phyloP scores from a whole-genome alignment of 2,329 filamentous ascomycete genomes.

The Talaromyces sp. region DNA sequence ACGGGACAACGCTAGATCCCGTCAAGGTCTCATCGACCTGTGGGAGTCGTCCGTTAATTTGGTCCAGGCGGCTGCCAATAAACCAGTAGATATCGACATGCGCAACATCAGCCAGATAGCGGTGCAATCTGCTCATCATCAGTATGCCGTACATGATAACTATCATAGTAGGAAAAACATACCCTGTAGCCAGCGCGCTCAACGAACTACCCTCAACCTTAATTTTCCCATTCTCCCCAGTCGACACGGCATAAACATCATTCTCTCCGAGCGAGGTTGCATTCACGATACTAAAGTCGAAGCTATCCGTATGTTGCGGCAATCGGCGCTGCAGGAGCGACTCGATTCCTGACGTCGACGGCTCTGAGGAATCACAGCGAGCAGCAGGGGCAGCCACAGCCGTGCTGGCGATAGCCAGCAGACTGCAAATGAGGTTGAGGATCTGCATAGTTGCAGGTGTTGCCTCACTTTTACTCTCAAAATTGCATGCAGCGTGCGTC shows the following conservation, averaged over 20 bases:
- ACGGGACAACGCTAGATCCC: constrained; percentile 45
- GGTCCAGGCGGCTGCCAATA: constrained; percentile 42
- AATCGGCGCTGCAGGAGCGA: constrained; percentile 26
- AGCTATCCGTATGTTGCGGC: constrained; percentile 23
- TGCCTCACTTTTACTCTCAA: background rate
- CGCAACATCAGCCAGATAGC: constrained; percentile 40
- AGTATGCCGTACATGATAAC: background rate
- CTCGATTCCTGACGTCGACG: constrained; percentile 25
- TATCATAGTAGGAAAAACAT: constrained; percentile 4
- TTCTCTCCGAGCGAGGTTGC: constrained; percentile 14
- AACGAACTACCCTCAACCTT: constrained; percentile 33
- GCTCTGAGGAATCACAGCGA: background rate
- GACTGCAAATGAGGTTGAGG: background rate
- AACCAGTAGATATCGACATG: constrained; percentile 50
- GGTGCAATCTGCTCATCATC: constrained; percentile 34
- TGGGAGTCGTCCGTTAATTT: constrained; percentile 28
- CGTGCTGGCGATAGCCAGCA: background rate
- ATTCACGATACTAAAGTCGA: constrained; percentile 23
- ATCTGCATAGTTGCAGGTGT: background rate
- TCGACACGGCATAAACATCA: constrained; percentile 25
- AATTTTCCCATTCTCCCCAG: constrained; percentile 27
- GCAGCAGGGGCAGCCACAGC: background rate
- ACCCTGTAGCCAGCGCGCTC: constrained; percentile 37
- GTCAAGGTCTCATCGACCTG: constrained; percentile 32
- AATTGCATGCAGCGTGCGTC: background rate